Percentiles rank a stretch among this genome's conserved stretches.
These are phyloP conservation scores for Cubamyces lactineus DNA, from an alignment of 768 basidiomycete genomes.

Conservation along the genomic window DNA sequence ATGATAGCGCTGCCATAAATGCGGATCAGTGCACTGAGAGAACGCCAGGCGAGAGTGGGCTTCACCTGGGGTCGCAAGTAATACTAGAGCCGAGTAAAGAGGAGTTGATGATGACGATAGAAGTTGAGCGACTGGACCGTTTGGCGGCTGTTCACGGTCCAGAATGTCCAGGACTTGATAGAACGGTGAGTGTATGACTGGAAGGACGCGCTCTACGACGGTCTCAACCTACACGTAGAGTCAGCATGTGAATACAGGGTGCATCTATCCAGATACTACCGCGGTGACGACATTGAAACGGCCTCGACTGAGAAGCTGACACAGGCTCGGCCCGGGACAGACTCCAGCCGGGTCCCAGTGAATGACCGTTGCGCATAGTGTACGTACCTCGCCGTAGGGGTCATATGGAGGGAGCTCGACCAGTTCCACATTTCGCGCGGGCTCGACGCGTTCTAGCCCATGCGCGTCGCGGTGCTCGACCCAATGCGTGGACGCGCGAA, in stretches of 20 bases:
- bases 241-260: not conserved
- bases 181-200: conserved; percentile 60
- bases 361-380: too few species aligned
- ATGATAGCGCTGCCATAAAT: conserved; percentile 32
- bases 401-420: conserved; percentile 52
- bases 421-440: conserved; percentile 66
- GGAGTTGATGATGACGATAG: conserved; percentile 62
- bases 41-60: not conserved
- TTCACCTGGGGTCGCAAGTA: conserved; percentile 54
- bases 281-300: not conserved
- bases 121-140: conserved; percentile 51
- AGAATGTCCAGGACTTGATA: conserved; percentile 54
- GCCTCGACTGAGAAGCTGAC: not conserved
- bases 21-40: not conserved
- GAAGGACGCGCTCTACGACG: conserved; percentile 37
- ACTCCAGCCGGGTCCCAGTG: too few species aligned
- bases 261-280: too few species aligned
- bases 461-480: conserved; percentile 65
- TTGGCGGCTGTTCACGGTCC: conserved; percentile 56
- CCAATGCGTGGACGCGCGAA: conserved; percentile 74
- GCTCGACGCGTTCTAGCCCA: conserved; percentile 68
- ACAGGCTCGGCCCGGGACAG: too few species aligned
- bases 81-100: conserved; percentile 61
- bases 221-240: conserved; percentile 20
- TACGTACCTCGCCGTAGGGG: conserved; percentile 49